These are phyloP conservation scores for Glycine latifolia DNA, from an alignment of 306 rosid species.

Conservation along the genomic window DNA sequence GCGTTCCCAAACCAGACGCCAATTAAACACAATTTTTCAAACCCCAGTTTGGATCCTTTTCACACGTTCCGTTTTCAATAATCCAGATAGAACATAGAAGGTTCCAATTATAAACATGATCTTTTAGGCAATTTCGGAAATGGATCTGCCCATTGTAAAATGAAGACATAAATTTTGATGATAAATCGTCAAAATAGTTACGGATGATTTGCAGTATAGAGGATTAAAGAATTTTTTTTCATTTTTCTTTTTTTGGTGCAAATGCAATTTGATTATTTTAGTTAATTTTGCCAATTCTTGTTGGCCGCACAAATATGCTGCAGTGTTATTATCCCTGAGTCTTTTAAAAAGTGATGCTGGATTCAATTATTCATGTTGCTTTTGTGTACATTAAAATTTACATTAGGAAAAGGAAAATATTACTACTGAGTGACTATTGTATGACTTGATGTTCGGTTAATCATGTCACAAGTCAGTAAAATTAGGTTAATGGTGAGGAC, in stretches of 20 bases:
- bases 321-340: neutral
- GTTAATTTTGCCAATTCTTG: neutral
- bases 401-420: neutral
- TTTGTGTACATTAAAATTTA: neutral
- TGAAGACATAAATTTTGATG: neutral
- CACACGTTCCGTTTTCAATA: neutral
- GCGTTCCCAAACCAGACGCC: conserved; percentile 18
- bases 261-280: neutral
- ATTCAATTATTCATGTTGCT: neutral
- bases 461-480: too few species aligned
- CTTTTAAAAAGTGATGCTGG: neutral
- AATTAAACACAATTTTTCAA: neutral
- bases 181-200: too few species aligned
- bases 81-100: neutral
- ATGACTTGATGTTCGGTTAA: neutral
- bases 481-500: neutral
- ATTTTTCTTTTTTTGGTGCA: neutral
- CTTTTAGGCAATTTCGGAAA: neutral
- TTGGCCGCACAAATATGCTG: neutral
- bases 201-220: neutral
- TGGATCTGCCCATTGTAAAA: too few species aligned
- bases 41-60: neutral
- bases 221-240: too few species aligned
- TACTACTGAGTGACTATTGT: neutral
- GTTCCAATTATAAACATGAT: conserved; percentile 1